Conservation (phyloP, 148 eudicot species). For the Rhododendron henanense region DNA sequence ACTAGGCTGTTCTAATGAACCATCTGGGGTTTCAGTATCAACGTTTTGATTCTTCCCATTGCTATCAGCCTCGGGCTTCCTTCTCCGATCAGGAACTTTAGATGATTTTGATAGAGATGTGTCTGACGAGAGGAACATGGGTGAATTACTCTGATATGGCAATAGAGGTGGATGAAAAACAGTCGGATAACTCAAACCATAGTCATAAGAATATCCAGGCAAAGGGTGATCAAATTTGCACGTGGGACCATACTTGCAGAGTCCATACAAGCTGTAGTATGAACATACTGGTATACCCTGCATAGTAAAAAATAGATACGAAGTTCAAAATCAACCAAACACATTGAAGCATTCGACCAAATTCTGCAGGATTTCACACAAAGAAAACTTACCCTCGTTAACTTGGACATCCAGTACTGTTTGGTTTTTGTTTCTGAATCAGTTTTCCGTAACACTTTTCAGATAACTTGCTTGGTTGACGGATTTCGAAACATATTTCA, state of each 20-base stretch:
- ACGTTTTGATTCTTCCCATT: constrained; percentile 10
- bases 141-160: constrained; percentile 28
- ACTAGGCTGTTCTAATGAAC: constrained; percentile 18
- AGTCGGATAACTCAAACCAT: constrained; percentile 28
- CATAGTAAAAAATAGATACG: background rate
- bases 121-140: constrained; percentile 16
- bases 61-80: constrained; percentile 10
- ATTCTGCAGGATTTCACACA: background rate
- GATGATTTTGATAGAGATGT: constrained; percentile 20
- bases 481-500: background rate
- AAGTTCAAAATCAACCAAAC: constrained; percentile 2
- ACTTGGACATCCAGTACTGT: background rate
- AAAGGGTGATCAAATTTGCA: constrained; percentile 74
- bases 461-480: background rate
- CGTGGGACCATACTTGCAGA: constrained; percentile 63
- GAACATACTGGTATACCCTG: constrained; percentile 54
- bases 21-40: background rate
- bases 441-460: background rate
- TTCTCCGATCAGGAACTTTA: constrained; percentile 11
- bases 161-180: constrained; percentile 19
- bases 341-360: background rate
- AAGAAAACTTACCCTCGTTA: background rate
- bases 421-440: background rate
- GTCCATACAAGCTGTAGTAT: constrained; percentile 41
- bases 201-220: constrained; percentile 32